These are phyloP conservation scores for Exophiala aquamarina DNA, from an alignment of 2,329 filamentous ascomycete species.

Conservation along the genomic window DNA sequence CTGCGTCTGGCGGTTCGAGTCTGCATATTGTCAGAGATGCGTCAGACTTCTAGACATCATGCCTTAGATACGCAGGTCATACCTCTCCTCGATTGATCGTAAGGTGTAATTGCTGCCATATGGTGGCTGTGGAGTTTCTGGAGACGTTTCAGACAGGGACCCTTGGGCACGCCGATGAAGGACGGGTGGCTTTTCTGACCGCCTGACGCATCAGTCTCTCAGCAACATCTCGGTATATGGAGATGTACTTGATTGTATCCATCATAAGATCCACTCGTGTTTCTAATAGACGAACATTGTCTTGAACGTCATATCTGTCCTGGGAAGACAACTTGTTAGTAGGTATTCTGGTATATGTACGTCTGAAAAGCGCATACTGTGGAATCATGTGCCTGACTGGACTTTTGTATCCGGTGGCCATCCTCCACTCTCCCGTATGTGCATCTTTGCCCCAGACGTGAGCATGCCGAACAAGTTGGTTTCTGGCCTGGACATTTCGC, in stretches of 20 bases:
- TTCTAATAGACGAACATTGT: conserved; percentile 35
- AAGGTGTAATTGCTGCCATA: not conserved
- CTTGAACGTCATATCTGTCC: conserved; percentile 28
- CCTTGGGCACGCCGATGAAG: too few relatives aligned
- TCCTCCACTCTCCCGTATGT: conserved; percentile 38
- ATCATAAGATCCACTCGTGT: conserved; percentile 37
- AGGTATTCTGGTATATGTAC: not conserved
- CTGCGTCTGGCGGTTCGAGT: conserved; percentile 42
- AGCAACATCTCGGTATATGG: too few relatives aligned
- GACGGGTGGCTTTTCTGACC: too few relatives aligned
- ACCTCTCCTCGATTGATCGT: not conserved
- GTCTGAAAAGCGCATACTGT: too few relatives aligned
- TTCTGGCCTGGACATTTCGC: conserved; percentile 53
- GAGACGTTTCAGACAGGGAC: not conserved
- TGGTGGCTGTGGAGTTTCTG: conserved; percentile 6
- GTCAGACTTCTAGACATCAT: not conserved
- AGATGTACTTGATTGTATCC: conserved; percentile 36
- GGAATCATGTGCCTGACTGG: conserved; percentile 1
- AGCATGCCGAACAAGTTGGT: conserved; percentile 51
- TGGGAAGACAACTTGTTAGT: too few relatives aligned
- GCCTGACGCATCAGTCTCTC: too few relatives aligned
- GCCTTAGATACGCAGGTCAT: not conserved
- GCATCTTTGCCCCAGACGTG: conserved; percentile 49
- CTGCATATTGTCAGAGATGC: conserved; percentile 13
- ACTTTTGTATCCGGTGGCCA: conserved; percentile 24